A percentile compares a stretch with the other conserved stretches of the same genome.
Evolutionary conservation across 2,329 filamentous ascomycete species (phyloP).

Genomic region (Penicillium paneum): DNA sequence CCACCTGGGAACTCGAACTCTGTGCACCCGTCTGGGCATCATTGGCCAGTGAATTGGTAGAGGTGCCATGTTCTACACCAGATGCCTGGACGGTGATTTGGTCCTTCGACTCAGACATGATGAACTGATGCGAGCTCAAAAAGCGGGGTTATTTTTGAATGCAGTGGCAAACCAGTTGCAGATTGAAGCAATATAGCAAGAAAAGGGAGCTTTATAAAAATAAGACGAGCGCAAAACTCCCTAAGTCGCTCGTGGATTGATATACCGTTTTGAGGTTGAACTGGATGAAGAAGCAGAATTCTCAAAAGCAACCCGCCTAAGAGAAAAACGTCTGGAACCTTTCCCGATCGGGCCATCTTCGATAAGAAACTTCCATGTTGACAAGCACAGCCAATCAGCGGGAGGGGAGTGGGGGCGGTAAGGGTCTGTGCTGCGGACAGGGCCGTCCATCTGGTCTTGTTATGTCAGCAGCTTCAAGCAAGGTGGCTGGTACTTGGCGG

Average conservation of each 20-base stretch:
- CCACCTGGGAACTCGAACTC: constrained; percentile 11
- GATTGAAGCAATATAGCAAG: not conserved
- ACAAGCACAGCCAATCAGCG: not conserved
- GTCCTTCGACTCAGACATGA: constrained; percentile 31
- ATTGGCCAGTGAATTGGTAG: constrained; percentile 19
- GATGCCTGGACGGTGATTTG: constrained; percentile 25
- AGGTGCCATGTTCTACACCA: constrained; percentile 2
- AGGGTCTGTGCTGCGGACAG: constrained; percentile 8
- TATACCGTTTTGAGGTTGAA: constrained; percentile 8
- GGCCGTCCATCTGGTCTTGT: not conserved
- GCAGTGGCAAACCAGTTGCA: constrained; percentile 10
- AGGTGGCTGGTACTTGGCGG: not conserved
- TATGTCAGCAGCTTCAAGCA: constrained; percentile 3
- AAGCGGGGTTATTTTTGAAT: constrained; percentile 13
- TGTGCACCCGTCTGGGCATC: constrained; percentile 16
- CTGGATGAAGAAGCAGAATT: constrained; percentile 6
- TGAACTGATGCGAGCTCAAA: constrained; percentile 2
- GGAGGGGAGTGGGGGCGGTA: constrained; percentile 3
- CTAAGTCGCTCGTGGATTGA: constrained; percentile 52
- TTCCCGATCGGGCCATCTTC: constrained; percentile 18
- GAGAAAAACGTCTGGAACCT: constrained; percentile 19
- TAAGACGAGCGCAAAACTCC: constrained; percentile 56
- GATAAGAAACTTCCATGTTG: constrained; percentile 8
- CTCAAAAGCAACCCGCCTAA: not conserved
- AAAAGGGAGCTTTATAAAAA: constrained; percentile 47